Conservation (phyloP, 352 stramenopile species). For the Peronospora farinosa region DNA sequence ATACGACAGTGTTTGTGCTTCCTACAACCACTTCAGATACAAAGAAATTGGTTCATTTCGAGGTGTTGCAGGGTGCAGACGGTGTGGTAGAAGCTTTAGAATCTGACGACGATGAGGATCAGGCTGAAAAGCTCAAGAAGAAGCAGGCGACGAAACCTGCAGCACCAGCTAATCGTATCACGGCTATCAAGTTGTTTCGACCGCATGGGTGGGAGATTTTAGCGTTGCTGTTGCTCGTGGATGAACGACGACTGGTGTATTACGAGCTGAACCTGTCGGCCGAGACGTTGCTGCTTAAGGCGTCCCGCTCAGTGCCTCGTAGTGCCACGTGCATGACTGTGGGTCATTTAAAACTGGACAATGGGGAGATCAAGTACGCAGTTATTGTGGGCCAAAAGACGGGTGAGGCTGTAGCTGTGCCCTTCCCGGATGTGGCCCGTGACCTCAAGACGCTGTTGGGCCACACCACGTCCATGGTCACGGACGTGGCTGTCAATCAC, state of each 20-base stretch:
- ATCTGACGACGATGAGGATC: slow-evolving; percentile 13
- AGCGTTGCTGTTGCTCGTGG: slow-evolving; percentile 54
- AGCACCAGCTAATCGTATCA: slow-evolving; percentile 37
- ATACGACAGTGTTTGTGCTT: slow-evolving; percentile 57
- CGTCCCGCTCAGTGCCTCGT: slow-evolving; percentile 45
- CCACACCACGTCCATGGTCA: slow-evolving; percentile 86
- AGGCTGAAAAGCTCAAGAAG: slow-evolving; percentile 20
- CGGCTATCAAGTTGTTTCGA: slow-evolving; percentile 35
- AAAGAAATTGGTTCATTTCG: slow-evolving; percentile 34
- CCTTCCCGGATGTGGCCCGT: slow-evolving; percentile 59
- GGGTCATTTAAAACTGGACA: slow-evolving; percentile 17
- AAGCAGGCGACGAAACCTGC: slow-evolving; percentile 25
- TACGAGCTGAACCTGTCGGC: slow-evolving; percentile 53
- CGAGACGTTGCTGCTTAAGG: slow-evolving; percentile 35
- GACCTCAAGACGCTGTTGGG: slow-evolving; percentile 70
- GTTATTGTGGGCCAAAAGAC: slow-evolving; percentile 78
- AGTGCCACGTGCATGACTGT: slow-evolving; percentile 68
- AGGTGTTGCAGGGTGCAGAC: slow-evolving; percentile 34
- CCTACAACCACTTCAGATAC: slow-evolving; percentile 9
- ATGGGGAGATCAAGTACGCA: slow-evolving; percentile 43
- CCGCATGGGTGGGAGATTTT: slow-evolving; percentile 14
- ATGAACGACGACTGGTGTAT: slow-evolving; percentile 68
- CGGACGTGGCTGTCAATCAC: slow-evolving; percentile 50
- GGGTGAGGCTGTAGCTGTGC: slow-evolving; percentile 69
- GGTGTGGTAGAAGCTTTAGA: slow-evolving; percentile 5